Conservation (phyloP, 169 alveolate genomes). For the Plasmodium malariae region DNA sequence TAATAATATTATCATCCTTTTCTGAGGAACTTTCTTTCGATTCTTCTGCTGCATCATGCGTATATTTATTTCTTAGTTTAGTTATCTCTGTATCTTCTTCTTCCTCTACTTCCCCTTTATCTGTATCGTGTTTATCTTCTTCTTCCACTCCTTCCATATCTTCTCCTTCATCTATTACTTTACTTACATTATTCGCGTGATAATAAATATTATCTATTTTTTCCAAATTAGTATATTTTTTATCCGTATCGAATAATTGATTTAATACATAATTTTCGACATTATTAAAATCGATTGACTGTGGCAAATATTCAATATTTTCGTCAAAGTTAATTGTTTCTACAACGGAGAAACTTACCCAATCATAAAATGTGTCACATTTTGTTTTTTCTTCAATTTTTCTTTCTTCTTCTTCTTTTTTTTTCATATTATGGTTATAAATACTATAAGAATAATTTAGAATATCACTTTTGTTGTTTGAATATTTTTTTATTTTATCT, state of each 20-base stretch:
- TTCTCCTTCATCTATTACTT: conserved; percentile 74
- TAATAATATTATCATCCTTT: conserved; percentile 40
- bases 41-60: conserved; percentile 71
- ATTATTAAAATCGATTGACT: conserved; percentile 74
- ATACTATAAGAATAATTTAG: conserved; percentile 77
- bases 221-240: conserved; percentile 79
- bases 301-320: conserved; percentile 35
- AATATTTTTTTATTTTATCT: conserved; percentile 88
- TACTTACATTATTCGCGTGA: conserved; percentile 80
- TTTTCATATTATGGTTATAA: conserved; percentile 85
- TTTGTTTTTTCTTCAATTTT: conserved; percentile 84
- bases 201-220: conserved; percentile 77
- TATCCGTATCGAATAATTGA: conserved; percentile 69
- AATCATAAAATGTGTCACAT: conserved; percentile 90
- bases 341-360: conserved; percentile 93
- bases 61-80: conserved; percentile 23
- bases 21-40: conserved; percentile 41
- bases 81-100: neutral
- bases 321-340: conserved; percentile 90
- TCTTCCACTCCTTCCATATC: conserved; percentile 18
- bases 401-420: conserved; percentile 89
- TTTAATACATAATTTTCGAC: conserved; percentile 72
- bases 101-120: conserved; percentile 10
- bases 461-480: conserved; percentile 84
- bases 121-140: conserved; percentile 40